Evolutionary conservation across 1,139 yeast genomes (phyloP), one percentile per base, ranked within the genome.

Genomic region (Hansenula sp.): DNA sequence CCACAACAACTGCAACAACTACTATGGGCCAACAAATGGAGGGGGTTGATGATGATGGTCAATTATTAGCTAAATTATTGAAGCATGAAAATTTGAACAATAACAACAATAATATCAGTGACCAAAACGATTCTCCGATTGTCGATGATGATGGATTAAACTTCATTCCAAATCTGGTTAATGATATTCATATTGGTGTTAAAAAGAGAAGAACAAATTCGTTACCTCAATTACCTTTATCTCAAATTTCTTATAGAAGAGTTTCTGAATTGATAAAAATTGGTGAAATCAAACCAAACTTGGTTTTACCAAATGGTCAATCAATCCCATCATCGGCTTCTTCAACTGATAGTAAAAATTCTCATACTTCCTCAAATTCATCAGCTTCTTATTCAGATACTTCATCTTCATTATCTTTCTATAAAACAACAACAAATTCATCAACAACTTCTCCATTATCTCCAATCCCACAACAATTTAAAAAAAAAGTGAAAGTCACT

Each of bases 141-240:
- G 15, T 25, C 13, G 47, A 45, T 16, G 18, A 34, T 12, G 28
- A 19, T 17, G 36, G 28, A 17, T 21, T 9, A 21, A 21, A 21
- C 9, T 21, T 21, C 25, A 21, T 21, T 21, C 25, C 25, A 21
- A 21, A 21, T 21, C 9, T 21, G 25, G 25, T 21, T 9, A 21
- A 9, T 21, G 25, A 21, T 21, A 40, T 49, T 19, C 57, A 48
- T 38, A 47, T 55, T 13, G 59, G 60, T 1, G 49, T 56, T 37
- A 68, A 67, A 58, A 80, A 80, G 54, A 81, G 79, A 58, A 66
- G 90, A 53, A 83, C 89, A 0, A 79, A 79, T 51, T 82, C 90
- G 0, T 64, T 84, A 41, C 91, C 93, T 0, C 93, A 84, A 58
- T 64, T 84, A 38, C 85, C 90, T 0, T 77, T 76, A 38, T 60